Conservation (phyloP, 352 stramenopile genomes). For the Phytophthora multivora region DNA sequence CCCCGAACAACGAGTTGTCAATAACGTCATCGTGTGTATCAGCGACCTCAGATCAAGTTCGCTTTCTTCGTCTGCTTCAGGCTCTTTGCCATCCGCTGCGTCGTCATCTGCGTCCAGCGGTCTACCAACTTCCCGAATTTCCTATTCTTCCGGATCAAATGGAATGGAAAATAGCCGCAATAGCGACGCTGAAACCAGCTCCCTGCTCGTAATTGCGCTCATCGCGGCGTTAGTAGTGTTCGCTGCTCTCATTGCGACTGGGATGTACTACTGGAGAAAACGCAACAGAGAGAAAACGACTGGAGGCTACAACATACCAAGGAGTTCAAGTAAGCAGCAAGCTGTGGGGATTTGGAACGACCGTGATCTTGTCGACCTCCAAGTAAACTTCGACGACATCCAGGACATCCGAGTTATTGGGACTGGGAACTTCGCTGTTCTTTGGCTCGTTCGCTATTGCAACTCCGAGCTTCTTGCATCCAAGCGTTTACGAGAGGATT, state of each 20-base stretch:
- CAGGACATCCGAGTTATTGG: slow-evolving; percentile 25
- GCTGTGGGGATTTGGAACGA: slow-evolving; percentile 26
- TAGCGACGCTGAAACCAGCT: neutral
- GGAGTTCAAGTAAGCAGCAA: slow-evolving; percentile 6
- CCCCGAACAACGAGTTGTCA: slow-evolving; percentile 11
- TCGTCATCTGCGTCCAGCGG: slow-evolving; percentile 1
- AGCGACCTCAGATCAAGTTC: neutral
- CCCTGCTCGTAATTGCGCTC: slow-evolving; percentile 1
- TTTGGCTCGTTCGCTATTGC: slow-evolving; percentile 35
- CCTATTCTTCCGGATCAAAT: slow-evolving; percentile 9
- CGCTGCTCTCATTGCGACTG: neutral
- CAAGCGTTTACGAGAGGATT: slow-evolving; percentile 25
- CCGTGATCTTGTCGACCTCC: slow-evolving; percentile 15
- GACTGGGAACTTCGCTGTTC: slow-evolving; percentile 17
- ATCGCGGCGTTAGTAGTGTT: slow-evolving; percentile 2
- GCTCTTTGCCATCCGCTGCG: neutral
- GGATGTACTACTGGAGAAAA: slow-evolving; percentile 14
- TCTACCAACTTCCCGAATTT: slow-evolving; percentile 3
- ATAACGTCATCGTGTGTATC: slow-evolving; percentile 18
- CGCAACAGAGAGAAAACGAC: neutral
- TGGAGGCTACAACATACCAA: neutral
- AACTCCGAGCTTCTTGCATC: slow-evolving; percentile 25
- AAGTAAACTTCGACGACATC: slow-evolving; percentile 26
- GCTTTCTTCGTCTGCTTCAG: neutral
- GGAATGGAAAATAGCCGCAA: slow-evolving; percentile 2